A percentile compares a stretch with the other conserved stretches of the same genome.
phyloP scores from a whole-genome alignment of 257 asterid genomes.

The Solanum tacnaense region DNA sequence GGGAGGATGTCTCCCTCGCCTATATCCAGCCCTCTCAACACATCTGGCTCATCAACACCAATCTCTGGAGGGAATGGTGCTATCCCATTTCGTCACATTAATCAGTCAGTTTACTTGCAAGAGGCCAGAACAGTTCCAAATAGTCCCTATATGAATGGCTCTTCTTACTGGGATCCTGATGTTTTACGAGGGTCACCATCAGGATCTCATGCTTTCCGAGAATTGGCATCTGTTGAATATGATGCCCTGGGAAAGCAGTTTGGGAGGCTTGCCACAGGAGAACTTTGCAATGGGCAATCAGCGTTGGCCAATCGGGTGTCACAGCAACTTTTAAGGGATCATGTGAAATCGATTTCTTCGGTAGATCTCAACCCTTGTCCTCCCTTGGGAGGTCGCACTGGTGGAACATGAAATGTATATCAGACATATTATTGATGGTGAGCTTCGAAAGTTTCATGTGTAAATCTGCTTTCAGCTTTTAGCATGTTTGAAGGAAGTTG shows the following conservation, averaged over 20 bases:
- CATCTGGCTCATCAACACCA: conserved; percentile 74
- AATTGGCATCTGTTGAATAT: conserved; percentile 35
- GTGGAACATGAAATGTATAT: conserved; percentile 22
- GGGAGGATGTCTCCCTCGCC: conserved; percentile 93
- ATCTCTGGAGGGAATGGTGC: conserved; percentile 53
- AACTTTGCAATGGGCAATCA: conserved; percentile 48
- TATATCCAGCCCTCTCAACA: conserved; percentile 78
- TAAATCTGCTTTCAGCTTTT: not conserved
- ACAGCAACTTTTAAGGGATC: conserved; percentile 61
- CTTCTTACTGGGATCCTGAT: conserved; percentile 69
- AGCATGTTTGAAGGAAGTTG: not conserved
- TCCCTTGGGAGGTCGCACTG: conserved; percentile 33
- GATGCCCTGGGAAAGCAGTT: conserved; percentile 49
- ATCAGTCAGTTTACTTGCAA: conserved; percentile 42
- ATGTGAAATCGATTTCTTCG: conserved; percentile 33
- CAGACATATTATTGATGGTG: not conserved
- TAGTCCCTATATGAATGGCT: conserved; percentile 15
- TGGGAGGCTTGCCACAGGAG: conserved; percentile 36
- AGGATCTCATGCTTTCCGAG: conserved; percentile 55
- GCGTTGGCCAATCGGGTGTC: conserved; percentile 72
- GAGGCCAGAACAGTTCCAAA: conserved; percentile 13
- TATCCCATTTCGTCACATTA: conserved; percentile 47
- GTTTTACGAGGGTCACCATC: conserved; percentile 46
- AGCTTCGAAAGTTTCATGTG: conserved; percentile 2
- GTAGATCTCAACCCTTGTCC: conserved; percentile 44